Base-by-base conservation (phyloP, 176 grass and related monocot genomes). In the Ananas comosus region DNA sequence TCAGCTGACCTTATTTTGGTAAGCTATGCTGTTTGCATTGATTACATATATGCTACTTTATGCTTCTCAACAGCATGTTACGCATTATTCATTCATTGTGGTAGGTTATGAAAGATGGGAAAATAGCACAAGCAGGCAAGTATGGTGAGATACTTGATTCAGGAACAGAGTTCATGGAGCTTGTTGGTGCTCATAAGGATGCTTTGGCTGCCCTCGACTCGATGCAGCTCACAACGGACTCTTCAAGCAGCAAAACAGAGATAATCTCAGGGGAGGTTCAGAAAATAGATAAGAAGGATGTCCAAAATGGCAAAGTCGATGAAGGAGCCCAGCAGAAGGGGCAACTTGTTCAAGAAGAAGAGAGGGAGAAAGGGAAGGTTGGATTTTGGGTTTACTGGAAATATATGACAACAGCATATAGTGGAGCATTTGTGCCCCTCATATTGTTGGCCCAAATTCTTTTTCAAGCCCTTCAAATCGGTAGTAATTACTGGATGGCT, bases 401-500 rank as follows among this genome's bases (percentile, higher is more conserved):
- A 52, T 91, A 91, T 64, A 68, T 96, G 23, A 96, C 92, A 24
- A 70, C 83, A 49, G 86, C 88, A 70, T 87, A 96, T 68, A 88
- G 80, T 49, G 92, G 92, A 51, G 86, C 85, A 61, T 76, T 96
- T 53, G 79, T 91, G 2, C 92, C 92, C 3, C 65, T 89, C 2
- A 77, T 96, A 72, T 70, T 96, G 67, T 70, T 89, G 64, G 80
- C 76, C 1, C 88, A 96, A 69, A 72, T 91, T 80, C 76, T 88
- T 79, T 91, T 96, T 64, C 85, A 96, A 73, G 69, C 85, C 75
- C 81, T 91, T 85, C 88, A 89, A 72, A 96, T 96, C 64, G 80
- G 49, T 49, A 91, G 92, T 77, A 96, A 96, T 76, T 96, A 89
- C 71, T 96, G 88, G 92, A 91, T 96, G 88, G 83, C 86, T 16